phyloP scores from a whole-genome alignment of 768 basidiomycete genomes.

The Lepiota brunneoincarnata region DNA sequence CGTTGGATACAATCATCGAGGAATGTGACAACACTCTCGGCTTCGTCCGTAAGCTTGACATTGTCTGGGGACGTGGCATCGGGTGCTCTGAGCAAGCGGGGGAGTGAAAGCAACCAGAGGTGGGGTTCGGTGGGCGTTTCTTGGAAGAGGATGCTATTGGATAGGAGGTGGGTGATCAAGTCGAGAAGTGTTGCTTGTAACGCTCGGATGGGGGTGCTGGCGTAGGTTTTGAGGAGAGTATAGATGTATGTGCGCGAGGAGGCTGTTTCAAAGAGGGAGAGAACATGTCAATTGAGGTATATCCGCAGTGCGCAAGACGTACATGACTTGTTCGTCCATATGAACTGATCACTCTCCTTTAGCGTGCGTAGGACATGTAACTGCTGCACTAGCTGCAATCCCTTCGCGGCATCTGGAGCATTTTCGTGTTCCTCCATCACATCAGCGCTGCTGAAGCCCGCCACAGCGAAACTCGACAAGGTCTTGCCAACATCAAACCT shows the following conservation, averaged over 20 bases:
- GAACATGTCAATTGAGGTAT: neutral
- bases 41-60: constrained; percentile 51
- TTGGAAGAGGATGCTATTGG: constrained; percentile 76
- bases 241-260: constrained; percentile 61
- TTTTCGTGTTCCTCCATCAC: constrained; percentile 23
- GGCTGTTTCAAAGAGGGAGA: neutral
- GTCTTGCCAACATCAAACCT: constrained; percentile 87
- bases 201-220: constrained; percentile 43
- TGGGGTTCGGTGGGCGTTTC: constrained; percentile 68
- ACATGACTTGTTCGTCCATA: constrained; percentile 77
- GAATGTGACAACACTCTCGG: constrained; percentile 57
- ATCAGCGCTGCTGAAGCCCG: constrained; percentile 1
- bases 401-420: constrained; percentile 15
- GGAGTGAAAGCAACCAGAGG: constrained; percentile 72
- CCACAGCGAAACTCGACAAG: constrained; percentile 42
- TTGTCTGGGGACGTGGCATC: constrained; percentile 49
- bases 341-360: constrained; percentile 76
- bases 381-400: constrained; percentile 53
- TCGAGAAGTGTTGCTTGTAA: constrained; percentile 39
- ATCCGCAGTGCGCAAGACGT: constrained; percentile 19
- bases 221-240: constrained; percentile 67
- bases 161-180: constrained; percentile 66
- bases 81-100: constrained; percentile 35
- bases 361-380: constrained; percentile 77
- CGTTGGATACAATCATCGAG: constrained; percentile 85